Evolutionary conservation across 306 rosid species (phyloP), one percentile per base, ranked within the genome.

Genomic region (Gastrolobium bilobum): DNA sequence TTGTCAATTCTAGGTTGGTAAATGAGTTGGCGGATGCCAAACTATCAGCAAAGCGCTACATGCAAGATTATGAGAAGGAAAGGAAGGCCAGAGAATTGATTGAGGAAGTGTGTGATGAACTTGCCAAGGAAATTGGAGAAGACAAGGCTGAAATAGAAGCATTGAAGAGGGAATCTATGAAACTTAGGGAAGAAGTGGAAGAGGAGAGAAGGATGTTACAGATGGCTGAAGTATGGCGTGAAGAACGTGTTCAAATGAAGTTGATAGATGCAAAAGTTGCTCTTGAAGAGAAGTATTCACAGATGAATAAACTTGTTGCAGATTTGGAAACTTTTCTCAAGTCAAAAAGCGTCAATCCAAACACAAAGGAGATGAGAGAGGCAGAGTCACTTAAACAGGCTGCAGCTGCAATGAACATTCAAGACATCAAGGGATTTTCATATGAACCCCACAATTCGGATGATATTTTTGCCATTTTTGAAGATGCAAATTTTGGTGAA

Each of bases 141-240:
- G 97, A 91, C 88, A 95, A 90, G 82, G 97, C 93, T 3, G 97
- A 92, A 82, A 90, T 86, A 50, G 99, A 94, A 75, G 97, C 84
- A 31, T 76, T 88, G 66, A 94, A 91, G 86, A 90, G 97, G 86
- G 99, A 91, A 79, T 88, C 91, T 71, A 78, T 84, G 85, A 86
- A 81, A 79, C 78, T 89, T 46, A 81, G 93, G 82, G 99, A 92
- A 73, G 99, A 94, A 84, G 91, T 88, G 72, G 97, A 92, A 39
- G 97, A 91, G 40, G 99, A 94, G 80, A 87, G 94, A 78, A 88
- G 73, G 87, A 94, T 94, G 99, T 83, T 94, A 81, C 99, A 94
- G 85, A 87, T 89, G 94, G 97, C 95, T 52, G 99, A 94, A 88
- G 97, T 94, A 77, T 94, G 99, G 99, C 99, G 99, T 6, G 99